Base-by-base conservation (phyloP, 1,284 basidiomycete genomes). In the Melampsora larici-populina region DNA sequence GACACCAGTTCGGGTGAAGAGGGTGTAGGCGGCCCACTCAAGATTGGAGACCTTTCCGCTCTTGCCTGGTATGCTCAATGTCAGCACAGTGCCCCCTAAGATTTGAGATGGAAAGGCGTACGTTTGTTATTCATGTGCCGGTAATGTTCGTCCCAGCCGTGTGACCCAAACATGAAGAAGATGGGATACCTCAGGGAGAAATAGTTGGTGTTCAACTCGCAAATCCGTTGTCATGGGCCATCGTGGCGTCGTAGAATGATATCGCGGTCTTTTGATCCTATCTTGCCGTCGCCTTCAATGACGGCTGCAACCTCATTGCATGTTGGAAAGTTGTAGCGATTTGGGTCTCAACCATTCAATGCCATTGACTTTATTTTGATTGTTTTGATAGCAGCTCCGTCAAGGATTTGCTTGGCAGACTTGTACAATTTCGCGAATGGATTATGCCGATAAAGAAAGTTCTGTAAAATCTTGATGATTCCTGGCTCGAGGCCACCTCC, bases 111-210 rank as follows among this genome's bases (percentile, higher is more conserved):
- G 9, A 51, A 71, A 2, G 31, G 36, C 7, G 21, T 51, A 29
- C 63, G 70, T 6, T 29, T 8, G 51, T 62, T 62, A 36, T 8
- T 36, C 24, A 11, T 31, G 26, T 21, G 69, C 49, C 29, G 51
- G 26, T 62, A 62, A 11, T 21, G 29, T 15, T 26, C 29, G 15
- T 65, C 13, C 70, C 70, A 73, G 18, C 58, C 9, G 13, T 63
- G 62, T 1, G 17, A 15, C 0, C 70, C 58, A 48, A 21, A 49
- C 13, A 62, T 58, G 24, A 73, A 73, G 11, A 73, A 73, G 8
- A 64, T 18, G 24, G 70, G 70, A 64, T 63, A 73, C 13, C 62
- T 51, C 3, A 62, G n/a, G 3, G 62, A n/a, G n/a, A n/a, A n/a
- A n/a, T n/a, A n/a, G n/a, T n/a, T n/a, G n/a, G n/a, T n/a, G n/a